These are phyloP conservation scores for Pichia sp. DNA, from an alignment of 1,139 yeast species.

Conservation along the genomic window DNA sequence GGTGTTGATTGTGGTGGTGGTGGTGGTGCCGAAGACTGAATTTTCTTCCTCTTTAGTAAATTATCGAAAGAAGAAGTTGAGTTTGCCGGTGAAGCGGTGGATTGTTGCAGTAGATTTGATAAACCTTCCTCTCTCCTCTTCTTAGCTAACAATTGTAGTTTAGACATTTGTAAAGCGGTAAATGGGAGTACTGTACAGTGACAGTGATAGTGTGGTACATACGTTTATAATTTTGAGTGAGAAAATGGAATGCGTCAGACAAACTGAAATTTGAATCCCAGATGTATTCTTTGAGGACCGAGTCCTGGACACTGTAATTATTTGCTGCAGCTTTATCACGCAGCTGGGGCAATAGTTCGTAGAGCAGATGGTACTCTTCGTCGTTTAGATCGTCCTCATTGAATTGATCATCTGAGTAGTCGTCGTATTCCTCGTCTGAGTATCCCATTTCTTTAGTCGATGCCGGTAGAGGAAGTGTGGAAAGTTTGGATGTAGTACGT, in stretches of 20 bases:
- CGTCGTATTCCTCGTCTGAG: slow-evolving; percentile 11
- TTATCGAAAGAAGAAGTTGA: not conserved
- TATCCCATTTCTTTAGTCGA: not conserved
- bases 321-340: not conserved
- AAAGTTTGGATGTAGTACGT: no score
- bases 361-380: slow-evolving; percentile 14
- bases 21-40: not conserved
- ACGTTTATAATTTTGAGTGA: slow-evolving; percentile 18
- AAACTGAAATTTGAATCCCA: slow-evolving; percentile 14
- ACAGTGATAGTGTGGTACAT: slow-evolving; percentile 29
- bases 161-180: slow-evolving; percentile 16
- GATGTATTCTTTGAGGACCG: slow-evolving; percentile 13
- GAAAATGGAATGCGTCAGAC: slow-evolving; percentile 15
- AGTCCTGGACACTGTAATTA: slow-evolving; percentile 4
- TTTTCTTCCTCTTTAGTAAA: not conserved
- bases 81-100: not conserved
- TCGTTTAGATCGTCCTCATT: slow-evolving; percentile 14
- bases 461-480: no score
- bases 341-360: slow-evolving; percentile 14
- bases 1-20: not conserved
- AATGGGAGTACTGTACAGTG: no score
- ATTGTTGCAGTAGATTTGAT: not conserved
- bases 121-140: slow-evolving; percentile 4
- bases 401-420: slow-evolving; percentile 5
- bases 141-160: slow-evolving; percentile 14